phyloP scores from a whole-genome alignment of 257 asterid species.

The Rubia yunnanensis region DNA sequence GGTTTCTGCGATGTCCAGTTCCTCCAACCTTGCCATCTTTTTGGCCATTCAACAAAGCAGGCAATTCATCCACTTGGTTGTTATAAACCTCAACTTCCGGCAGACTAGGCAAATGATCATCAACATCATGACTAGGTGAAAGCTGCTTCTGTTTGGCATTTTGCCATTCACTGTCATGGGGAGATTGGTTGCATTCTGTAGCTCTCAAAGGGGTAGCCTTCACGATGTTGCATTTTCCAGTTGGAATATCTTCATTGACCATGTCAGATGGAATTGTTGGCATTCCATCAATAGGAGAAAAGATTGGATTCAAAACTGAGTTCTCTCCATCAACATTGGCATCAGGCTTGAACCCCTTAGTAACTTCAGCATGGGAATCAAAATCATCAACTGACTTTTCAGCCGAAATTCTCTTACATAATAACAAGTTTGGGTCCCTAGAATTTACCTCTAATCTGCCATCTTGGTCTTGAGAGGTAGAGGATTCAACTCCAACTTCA shows the following conservation, averaged over 20 bases:
- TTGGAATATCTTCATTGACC: conserved; percentile 7
- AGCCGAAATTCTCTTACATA: conserved; percentile 24
- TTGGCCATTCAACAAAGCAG: conserved; percentile 21
- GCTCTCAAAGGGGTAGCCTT: conserved; percentile 14
- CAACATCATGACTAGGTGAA: conserved; percentile 9
- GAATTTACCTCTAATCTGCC: conserved; percentile 13
- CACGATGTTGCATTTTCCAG: conserved; percentile 19
- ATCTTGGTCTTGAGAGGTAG: conserved; percentile 15
- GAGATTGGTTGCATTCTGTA: conserved; percentile 12
- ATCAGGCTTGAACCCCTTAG: conserved; percentile 38
- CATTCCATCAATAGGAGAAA: conserved; percentile 6
- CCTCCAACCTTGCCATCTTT: conserved; percentile 19
- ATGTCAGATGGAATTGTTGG: conserved; percentile 13
- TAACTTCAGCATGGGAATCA: conserved; percentile 18
- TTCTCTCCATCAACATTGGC: conserved; percentile 9
- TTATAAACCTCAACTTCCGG: conserved; percentile 16
- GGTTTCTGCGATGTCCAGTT: conserved; percentile 10
- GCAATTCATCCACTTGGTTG: conserved; percentile 14
- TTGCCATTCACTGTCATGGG: conserved; percentile 12
- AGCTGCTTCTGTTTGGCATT: conserved; percentile 15
- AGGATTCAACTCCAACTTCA: conserved; percentile 20
- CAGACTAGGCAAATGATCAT: conserved; percentile 18
- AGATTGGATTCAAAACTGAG: conserved; percentile 11
- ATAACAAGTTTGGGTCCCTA: conserved; percentile 17
- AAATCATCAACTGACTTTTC: conserved; percentile 19